A percentile compares a stretch with the other conserved stretches of the same genome.
phyloP scores from a whole-genome alignment of 2,329 filamentous ascomycete genomes.

The Aschersonia sp. region DNA sequence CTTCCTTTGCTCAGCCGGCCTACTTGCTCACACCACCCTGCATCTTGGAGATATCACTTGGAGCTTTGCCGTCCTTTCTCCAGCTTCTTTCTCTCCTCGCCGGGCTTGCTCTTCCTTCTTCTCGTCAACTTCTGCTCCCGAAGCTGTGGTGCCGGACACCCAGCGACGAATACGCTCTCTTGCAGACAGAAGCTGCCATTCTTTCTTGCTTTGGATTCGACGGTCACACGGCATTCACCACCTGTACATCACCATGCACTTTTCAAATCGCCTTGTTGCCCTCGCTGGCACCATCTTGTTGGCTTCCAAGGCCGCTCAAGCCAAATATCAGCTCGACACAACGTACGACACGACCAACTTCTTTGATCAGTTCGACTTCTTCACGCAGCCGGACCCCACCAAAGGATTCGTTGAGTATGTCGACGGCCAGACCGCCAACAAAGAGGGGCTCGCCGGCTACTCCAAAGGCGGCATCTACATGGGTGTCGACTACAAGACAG shows the following conservation, averaged over 20 bases:
- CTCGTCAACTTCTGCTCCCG: not conserved
- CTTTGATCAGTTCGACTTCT: conserved; percentile 42
- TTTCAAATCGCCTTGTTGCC: conserved; percentile 8
- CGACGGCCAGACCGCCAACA: conserved; percentile 39
- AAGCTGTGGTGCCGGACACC: conserved; percentile 8
- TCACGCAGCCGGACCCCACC: conserved; percentile 49
- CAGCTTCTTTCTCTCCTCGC: conserved; percentile 1
- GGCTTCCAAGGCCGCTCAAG: conserved; percentile 9
- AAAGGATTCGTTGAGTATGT: conserved; percentile 61
- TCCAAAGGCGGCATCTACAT: conserved; percentile 45
- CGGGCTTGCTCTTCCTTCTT: not conserved
- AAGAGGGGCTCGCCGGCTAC: conserved; percentile 42
- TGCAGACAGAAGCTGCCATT: not conserved
- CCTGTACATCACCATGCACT: conserved; percentile 7
- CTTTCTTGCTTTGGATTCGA: not conserved
- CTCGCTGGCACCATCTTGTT: conserved; percentile 16
- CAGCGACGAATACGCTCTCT: conserved; percentile 1
- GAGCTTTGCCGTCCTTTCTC: too few species aligned
- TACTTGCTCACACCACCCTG: too few species aligned
- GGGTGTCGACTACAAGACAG: conserved; percentile 50
- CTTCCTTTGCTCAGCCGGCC: too few species aligned
- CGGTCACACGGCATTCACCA: not conserved
- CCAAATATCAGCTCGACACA: conserved; percentile 30
- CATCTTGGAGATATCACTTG: too few species aligned
- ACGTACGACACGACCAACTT: conserved; percentile 38